phyloP scores from a whole-genome alignment of 768 basidiomycete species.

The Dioszegia aurantiaca region DNA sequence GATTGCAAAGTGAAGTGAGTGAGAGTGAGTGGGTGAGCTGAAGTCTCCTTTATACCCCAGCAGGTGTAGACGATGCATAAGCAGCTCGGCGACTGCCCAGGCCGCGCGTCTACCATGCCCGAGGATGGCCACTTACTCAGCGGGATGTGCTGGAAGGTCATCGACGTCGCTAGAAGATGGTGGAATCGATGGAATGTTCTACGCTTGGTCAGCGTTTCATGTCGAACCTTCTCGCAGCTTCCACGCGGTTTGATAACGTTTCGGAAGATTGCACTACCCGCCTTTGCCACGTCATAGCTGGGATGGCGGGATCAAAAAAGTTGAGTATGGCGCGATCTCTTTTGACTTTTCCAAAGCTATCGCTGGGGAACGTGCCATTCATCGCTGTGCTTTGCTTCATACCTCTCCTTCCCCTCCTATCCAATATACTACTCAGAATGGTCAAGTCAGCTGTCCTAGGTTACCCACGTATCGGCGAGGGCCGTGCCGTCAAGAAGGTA shows the following conservation, averaged over 20 bases:
- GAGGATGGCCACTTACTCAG: not conserved
- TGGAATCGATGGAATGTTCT: slow-evolving; percentile 4
- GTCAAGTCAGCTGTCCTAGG: slow-evolving; percentile 82
- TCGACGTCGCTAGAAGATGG: not conserved
- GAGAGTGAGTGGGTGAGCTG: not conserved
- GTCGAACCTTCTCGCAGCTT: not conserved
- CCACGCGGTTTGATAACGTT: not conserved
- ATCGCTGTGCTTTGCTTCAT: slow-evolving; percentile 27
- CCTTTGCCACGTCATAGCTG: too few species aligned
- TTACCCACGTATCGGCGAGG: slow-evolving; percentile 81
- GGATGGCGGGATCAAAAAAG: too few species aligned
- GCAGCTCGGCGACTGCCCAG: not conserved
- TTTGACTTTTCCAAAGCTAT: too few species aligned
- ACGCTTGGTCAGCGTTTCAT: slow-evolving; percentile 5
- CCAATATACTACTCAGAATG: slow-evolving; percentile 54
- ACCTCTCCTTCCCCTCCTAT: slow-evolving; percentile 19
- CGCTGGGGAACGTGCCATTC: slow-evolving; percentile 11
- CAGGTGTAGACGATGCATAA: not conserved
- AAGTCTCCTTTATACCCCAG: slow-evolving; percentile 9
- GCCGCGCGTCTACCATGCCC: slow-evolving; percentile 8
- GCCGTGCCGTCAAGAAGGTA: slow-evolving; percentile 44
- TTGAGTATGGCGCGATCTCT: too few species aligned
- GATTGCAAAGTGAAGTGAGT: not conserved
- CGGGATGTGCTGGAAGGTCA: not conserved
- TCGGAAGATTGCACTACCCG: too few species aligned